Conservation (phyloP, 2,329 filamentous ascomycete genomes). For the Fusarium abutilonis region DNA sequence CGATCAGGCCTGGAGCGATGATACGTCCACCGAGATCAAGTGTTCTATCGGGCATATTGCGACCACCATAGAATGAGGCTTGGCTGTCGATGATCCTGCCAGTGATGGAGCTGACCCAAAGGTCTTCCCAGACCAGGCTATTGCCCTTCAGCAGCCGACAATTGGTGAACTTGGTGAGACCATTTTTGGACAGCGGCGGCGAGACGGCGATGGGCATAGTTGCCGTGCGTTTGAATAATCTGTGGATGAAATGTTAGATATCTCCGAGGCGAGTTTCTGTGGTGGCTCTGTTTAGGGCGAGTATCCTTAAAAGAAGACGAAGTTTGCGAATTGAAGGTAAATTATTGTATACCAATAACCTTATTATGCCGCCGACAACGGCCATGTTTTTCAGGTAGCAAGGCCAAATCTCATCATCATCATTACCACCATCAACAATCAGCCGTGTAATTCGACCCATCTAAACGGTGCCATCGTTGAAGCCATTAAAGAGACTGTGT, state of each 20-base stretch:
- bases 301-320: slow-evolving; percentile 10
- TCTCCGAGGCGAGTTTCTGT: slow-evolving; percentile 1
- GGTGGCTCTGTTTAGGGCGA: background rate
- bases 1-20: slow-evolving; percentile 85
- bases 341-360: slow-evolving; percentile 12
- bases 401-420: slow-evolving; percentile 30
- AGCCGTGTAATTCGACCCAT: slow-evolving; percentile 23
- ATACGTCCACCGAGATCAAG: slow-evolving; percentile 86
- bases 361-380: slow-evolving; percentile 35
- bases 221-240: slow-evolving; percentile 8
- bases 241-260: slow-evolving; percentile 22
- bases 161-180: slow-evolving; percentile 89
- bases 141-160: slow-evolving; percentile 79
- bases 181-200: slow-evolving; percentile 54
- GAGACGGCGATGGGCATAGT: slow-evolving; percentile 62
- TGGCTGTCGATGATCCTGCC: slow-evolving; percentile 84
- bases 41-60: slow-evolving; percentile 74
- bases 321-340: slow-evolving; percentile 14
- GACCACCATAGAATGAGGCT: slow-evolving; percentile 73
- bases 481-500: slow-evolving; percentile 26
- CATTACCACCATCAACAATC: slow-evolving; percentile 27
- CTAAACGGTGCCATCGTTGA: slow-evolving; percentile 37
- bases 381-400: slow-evolving; percentile 34
- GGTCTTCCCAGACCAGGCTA: slow-evolving; percentile 75
- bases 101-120: slow-evolving; percentile 86